Conservation (phyloP, 345 rosid species). For the Combretum micranthum region DNA sequence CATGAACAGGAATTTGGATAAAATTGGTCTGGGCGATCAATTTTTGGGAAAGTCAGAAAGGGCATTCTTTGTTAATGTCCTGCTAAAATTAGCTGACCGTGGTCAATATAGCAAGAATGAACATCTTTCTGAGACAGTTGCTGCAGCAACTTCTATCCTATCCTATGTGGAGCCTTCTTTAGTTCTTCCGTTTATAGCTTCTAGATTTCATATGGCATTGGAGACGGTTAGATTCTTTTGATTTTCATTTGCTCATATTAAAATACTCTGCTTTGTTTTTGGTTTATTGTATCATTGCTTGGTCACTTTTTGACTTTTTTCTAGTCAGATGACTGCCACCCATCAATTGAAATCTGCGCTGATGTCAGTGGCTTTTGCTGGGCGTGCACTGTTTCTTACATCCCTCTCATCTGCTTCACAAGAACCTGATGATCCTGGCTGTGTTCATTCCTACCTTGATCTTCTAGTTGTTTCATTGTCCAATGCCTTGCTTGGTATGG, state of each 20-base stretch:
- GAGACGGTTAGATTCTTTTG: constrained; percentile 76
- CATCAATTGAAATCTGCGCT: constrained; percentile 98
- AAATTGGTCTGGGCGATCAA: constrained; percentile 24
- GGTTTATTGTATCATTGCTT: constrained; percentile 1
- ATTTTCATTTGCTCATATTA: not conserved
- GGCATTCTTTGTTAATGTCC: constrained; percentile 57
- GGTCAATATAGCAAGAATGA: constrained; percentile 99
- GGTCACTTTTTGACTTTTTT: constrained; percentile 24
- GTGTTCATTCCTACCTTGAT: constrained; percentile 42
- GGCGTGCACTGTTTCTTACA: constrained; percentile 79
- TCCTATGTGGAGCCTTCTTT: constrained; percentile 92
- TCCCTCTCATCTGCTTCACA: constrained; percentile 43
- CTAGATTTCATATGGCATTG: constrained; percentile 91
- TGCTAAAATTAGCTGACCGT: constrained; percentile 84
- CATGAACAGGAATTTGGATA: constrained; percentile 43
- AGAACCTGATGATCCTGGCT: constrained; percentile 45
- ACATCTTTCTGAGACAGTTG: constrained; percentile 96
- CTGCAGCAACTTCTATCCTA: constrained; percentile 85
- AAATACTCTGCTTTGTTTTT: constrained; percentile 1
- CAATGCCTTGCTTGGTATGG: constrained; percentile 97
- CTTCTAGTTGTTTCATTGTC: constrained; percentile 79
- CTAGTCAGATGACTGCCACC: constrained; percentile 96
- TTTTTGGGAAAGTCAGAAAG: constrained; percentile 69
- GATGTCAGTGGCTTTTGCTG: constrained; percentile 94
- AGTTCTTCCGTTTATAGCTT: constrained; percentile 94